Conservation (phyloP, 129 eudicot species). For the Arctium lappa region DNA sequence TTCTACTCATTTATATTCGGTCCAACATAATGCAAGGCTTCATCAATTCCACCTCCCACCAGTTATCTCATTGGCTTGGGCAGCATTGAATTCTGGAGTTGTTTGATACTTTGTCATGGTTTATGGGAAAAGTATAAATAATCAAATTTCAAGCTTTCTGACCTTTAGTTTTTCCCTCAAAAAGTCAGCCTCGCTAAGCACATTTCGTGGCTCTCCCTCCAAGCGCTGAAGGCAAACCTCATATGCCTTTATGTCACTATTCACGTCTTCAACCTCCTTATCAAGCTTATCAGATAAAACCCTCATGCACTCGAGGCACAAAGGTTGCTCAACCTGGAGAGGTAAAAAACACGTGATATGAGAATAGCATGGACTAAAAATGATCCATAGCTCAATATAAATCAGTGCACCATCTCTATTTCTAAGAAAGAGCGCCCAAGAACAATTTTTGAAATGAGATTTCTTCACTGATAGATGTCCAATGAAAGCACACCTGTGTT, state of each 20-base stretch:
- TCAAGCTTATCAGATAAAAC: slow-evolving; percentile 93
- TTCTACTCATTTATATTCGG: neutral
- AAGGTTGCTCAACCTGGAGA: slow-evolving; percentile 83
- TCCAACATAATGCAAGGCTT: neutral
- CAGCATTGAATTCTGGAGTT: neutral
- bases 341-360: neutral
- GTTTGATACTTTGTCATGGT: neutral
- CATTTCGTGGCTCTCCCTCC: slow-evolving; percentile 83
- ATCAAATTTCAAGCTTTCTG: neutral
- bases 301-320: slow-evolving; percentile 98
- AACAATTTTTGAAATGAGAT: neutral
- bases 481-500: slow-evolving; percentile 53
- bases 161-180: slow-evolving; percentile 92
- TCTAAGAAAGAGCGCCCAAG: neutral
- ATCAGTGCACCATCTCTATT: neutral
- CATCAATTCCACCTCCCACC: neutral
- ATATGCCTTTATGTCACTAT: slow-evolving; percentile 84
- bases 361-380: neutral
- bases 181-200: slow-evolving; percentile 83
- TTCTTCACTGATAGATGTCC: neutral
- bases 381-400: neutral
- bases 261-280: slow-evolving; percentile 97
- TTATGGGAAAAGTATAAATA: neutral
- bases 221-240: slow-evolving; percentile 88
- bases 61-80: neutral